Conservation (phyloP, 306 rosid species). For the Trifolium fragiferum region DNA sequence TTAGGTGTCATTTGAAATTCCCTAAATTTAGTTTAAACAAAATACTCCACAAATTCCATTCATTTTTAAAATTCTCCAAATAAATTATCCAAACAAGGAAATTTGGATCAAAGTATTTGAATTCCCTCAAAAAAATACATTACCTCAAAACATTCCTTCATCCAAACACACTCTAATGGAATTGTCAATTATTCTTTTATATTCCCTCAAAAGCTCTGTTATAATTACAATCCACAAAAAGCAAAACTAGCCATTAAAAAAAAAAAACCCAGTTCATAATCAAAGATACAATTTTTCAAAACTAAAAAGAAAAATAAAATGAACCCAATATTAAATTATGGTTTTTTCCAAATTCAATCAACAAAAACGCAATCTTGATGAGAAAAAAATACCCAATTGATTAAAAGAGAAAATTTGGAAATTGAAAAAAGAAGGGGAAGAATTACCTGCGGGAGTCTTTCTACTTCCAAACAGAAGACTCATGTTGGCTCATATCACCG, state of each 20-base stretch:
- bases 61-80: no score
- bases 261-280: not conserved
- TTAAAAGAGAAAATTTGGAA: not conserved
- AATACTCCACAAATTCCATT: no score
- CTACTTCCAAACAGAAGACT: conserved; percentile 82
- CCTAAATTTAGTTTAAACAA: no score
- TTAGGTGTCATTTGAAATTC: no score
- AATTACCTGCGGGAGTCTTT: conserved; percentile 76
- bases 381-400: not conserved
- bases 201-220: conserved; percentile 82
- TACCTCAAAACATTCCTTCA: no score
- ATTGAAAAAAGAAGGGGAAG: not conserved
- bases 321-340: not conserved
- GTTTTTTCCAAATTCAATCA: not conserved
- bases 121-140: no score
- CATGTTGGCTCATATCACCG: conserved; percentile 44
- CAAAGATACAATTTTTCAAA: conserved; percentile 13
- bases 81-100: no score
- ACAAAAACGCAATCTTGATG: not conserved
- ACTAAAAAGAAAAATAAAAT: not conserved
- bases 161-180: conserved; percentile 89
- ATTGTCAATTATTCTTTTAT: conserved; percentile 87
- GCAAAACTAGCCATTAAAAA: conserved; percentile 27
- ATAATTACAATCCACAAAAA: conserved; percentile 17
- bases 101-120: no score